phyloP scores from a whole-genome alignment of 352 stramenopile genomes.

The Pythium coloratum region DNA sequence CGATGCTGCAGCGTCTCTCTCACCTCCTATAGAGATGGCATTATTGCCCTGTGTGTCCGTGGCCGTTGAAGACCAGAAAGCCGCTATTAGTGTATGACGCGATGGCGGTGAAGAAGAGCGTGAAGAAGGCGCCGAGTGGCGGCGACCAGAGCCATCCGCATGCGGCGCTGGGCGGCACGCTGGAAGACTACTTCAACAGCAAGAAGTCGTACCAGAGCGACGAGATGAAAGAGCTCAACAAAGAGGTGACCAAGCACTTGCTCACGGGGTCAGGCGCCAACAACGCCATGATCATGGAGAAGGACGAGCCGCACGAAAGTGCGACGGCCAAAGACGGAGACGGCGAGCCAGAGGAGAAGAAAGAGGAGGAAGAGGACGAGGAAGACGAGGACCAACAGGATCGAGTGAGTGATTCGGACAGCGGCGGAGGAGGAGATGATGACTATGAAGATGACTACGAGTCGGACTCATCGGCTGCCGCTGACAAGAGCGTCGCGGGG shows the following conservation, averaged over 20 bases:
- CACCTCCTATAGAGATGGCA: no score
- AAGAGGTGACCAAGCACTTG: slow-evolving; percentile 55
- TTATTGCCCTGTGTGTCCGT: neutral
- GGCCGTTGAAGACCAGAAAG: neutral
- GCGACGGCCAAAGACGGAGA: slow-evolving; percentile 3
- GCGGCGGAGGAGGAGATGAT: slow-evolving; percentile 20
- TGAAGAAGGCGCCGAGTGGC: slow-evolving; percentile 25
- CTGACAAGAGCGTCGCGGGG: slow-evolving; percentile 35
- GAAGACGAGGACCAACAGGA: slow-evolving; percentile 14
- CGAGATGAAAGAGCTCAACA: slow-evolving; percentile 31
- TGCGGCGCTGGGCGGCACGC: slow-evolving; percentile 27
- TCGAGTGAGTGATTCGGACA: slow-evolving; percentile 9
- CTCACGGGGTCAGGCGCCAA: slow-evolving; percentile 46
- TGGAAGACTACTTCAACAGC: slow-evolving; percentile 48
- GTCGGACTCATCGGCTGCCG: slow-evolving; percentile 29
- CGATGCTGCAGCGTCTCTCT: no score
- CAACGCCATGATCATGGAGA: slow-evolving; percentile 59
- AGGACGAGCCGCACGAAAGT: slow-evolving; percentile 6
- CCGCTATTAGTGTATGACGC: neutral
- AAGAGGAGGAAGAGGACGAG: neutral
- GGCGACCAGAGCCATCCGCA: slow-evolving; percentile 21
- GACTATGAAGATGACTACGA: slow-evolving; percentile 54
- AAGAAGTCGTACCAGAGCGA: slow-evolving; percentile 33
- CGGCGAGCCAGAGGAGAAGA: neutral
- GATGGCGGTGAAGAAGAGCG: slow-evolving; percentile 34